Evolutionary conservation across 2,329 filamentous ascomycete species (phyloP), one percentile per base, ranked within the genome.

Genomic region (Trichoderma oligosporum): DNA sequence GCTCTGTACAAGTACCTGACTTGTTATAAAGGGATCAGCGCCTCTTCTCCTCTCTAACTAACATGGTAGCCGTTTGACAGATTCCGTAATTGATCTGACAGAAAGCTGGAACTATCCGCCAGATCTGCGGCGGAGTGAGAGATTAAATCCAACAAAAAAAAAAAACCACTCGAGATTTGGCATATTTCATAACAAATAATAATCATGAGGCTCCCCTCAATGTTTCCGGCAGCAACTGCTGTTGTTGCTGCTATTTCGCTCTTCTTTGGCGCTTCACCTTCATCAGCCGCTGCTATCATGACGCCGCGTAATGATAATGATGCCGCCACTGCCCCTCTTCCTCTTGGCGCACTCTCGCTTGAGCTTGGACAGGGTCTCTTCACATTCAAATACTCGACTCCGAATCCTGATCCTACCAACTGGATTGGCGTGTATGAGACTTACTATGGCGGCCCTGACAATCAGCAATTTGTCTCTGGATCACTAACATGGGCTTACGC

Each of bases 341-440:
- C 42, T 24, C 24, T 38, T n/a, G 56, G 61, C 14, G 58, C 56
- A 8, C 7, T 64, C 12, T 56, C 61, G 24, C 45, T 62, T 1
- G 31, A 27, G 11, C 31, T 33, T 11, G 31, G 31, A 51, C 45
- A 57, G 36, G 31, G 65, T 7, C 59, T 60, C 9, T 67, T 71
- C 44, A 74, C 71, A 0, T 73, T 76, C 55, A 45, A 65, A 8
- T 76, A 74, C 61, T 63, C 65, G 4, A 74, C 71, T 0, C 35
- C 61, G 0, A 41, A 61, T 3, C 58, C 70, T 4, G 59, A 67
- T 47, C 29, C 57, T 2, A 65, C 59, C 14, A 76, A 76, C 60
- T 76, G 74, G 74, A 62, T 76, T 20, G 74, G 69, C 27, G 46
- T 76, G 3, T 76, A 71, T 60, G 57, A 64, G 35, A 60, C 65